Conservation (phyloP, 139 green algal genomes). For the Chlamydomonas sp. region DNA sequence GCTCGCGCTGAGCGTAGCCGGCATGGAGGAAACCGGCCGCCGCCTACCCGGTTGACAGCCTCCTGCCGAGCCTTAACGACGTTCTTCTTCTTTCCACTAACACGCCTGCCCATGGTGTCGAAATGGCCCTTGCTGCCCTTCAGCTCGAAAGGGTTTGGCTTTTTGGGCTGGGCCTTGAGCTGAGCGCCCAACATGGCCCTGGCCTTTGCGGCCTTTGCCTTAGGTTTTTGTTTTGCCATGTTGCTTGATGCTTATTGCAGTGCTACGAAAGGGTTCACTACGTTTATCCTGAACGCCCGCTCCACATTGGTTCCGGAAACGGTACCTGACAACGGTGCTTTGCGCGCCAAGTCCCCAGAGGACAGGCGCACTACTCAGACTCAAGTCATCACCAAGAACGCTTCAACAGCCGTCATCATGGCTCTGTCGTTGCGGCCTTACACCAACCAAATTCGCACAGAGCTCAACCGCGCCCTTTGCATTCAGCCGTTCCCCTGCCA, state of each 20-base stretch:
- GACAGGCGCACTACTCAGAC: background rate
- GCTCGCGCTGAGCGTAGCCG: background rate
- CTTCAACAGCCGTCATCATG: background rate
- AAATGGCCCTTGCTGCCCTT: conserved; percentile 62
- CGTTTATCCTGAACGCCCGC: too few species aligned
- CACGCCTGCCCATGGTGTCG: conserved; percentile 51
- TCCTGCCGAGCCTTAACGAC: conserved; percentile 59
- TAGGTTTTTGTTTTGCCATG: conserved; percentile 10
- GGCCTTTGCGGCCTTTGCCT: conserved; percentile 14
- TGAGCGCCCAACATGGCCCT: conserved; percentile 14
- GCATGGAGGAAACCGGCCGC: background rate
- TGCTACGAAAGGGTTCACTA: too few species aligned
- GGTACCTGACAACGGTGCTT: too few species aligned
- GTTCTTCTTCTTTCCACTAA: conserved; percentile 55
- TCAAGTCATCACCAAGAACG: background rate
- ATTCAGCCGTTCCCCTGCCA: conserved; percentile 55
- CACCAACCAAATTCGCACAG: conserved; percentile 10
- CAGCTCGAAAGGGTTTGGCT: conserved; percentile 66
- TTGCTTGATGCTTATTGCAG: background rate
- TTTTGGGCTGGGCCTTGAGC: conserved; percentile 30
- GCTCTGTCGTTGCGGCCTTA: conserved; percentile 27
- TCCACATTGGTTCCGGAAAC: too few species aligned
- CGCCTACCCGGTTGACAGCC: conserved; percentile 59
- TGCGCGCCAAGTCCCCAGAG: too few species aligned
- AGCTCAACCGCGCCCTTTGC: conserved; percentile 51